phyloP scores from a whole-genome alignment of 306 rosid genomes.

The Sphenostylis stenocarpa region DNA sequence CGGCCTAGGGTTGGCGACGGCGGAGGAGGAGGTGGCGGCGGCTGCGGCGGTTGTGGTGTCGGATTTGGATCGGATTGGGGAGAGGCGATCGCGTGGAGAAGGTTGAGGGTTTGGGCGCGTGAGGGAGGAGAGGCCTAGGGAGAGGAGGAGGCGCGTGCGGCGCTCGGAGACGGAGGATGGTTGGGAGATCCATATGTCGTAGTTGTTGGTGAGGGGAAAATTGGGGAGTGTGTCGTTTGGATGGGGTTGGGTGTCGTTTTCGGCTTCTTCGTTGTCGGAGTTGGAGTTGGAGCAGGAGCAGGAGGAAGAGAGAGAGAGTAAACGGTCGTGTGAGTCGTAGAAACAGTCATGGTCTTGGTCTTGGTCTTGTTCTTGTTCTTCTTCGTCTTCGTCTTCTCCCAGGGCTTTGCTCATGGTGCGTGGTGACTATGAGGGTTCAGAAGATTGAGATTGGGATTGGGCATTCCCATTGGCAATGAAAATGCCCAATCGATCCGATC shows the following conservation, averaged over 20 bases:
- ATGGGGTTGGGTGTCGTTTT: conserved; percentile 33
- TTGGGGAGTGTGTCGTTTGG: conserved; percentile 6
- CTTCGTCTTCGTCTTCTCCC: conserved; percentile 35
- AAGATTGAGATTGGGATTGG: conserved; percentile 31
- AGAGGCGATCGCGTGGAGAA: conserved; percentile 46
- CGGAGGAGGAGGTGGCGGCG: conserved; percentile 39
- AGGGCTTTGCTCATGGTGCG: conserved; percentile 70
- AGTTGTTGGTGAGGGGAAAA: conserved; percentile 44
- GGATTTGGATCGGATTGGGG: conserved; percentile 64
- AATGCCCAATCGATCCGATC: conserved; percentile 45
- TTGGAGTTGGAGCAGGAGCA: conserved; percentile 87
- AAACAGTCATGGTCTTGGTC: conserved; percentile 66
- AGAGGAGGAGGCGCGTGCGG: conserved; percentile 66
- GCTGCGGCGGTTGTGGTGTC: conserved; percentile 29
- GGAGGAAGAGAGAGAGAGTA: conserved; percentile 77
- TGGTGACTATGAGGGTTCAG: background rate
- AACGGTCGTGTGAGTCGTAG: conserved; percentile 90
- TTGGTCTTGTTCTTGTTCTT: conserved; percentile 48
- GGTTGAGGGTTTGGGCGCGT: conserved; percentile 51
- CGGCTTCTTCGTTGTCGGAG: conserved; percentile 49
- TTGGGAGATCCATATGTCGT: conserved; percentile 93
- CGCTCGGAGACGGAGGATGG: conserved; percentile 92
- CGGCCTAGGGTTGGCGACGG: background rate
- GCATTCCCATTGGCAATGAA: conserved; percentile 78
- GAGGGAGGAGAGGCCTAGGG: conserved; percentile 75